These are phyloP conservation scores for Globisporangium camurandrum DNA, from an alignment of 352 stramenopile species.

Conservation along the genomic window DNA sequence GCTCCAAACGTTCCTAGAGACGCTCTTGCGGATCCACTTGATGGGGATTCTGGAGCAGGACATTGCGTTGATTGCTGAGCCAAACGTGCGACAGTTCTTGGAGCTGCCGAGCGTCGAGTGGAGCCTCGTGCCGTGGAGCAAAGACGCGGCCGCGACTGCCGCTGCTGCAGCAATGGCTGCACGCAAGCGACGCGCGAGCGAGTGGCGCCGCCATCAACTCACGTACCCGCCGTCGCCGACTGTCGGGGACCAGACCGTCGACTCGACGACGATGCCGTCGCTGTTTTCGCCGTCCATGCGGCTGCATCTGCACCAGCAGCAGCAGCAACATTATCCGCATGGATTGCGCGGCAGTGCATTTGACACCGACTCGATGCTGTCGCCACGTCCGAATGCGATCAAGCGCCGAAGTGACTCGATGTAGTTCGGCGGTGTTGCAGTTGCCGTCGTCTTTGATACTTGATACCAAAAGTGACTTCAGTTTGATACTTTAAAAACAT, in stretches of 20 bases:
- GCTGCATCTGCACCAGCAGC: conserved; percentile 11
- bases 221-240: conserved; percentile 22
- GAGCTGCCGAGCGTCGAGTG: conserved; percentile 62
- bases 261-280: conserved; percentile 11
- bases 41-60: conserved; percentile 57
- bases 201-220: conserved; percentile 11
- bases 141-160: not conserved
- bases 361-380: conserved; percentile 13
- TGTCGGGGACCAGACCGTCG: conserved; percentile 3
- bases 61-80: conserved; percentile 59
- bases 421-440: no score
- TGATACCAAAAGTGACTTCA: no score
- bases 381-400: conserved; percentile 23
- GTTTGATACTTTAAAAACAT: no score
- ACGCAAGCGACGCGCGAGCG: not conserved
- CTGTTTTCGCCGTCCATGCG: conserved; percentile 14
- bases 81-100: conserved; percentile 55
- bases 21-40: conserved; percentile 46
- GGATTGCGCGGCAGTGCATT: conserved; percentile 19
- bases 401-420: conserved; percentile 48
- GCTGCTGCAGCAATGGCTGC: not conserved
- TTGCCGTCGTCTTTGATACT: no score
- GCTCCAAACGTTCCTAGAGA: conserved; percentile 61
- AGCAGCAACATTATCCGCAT: no score
- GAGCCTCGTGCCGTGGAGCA: conserved; percentile 49